These are phyloP conservation scores for Diacronema lutheri DNA, from an alignment of 78 protist species.

Conservation along the genomic window DNA sequence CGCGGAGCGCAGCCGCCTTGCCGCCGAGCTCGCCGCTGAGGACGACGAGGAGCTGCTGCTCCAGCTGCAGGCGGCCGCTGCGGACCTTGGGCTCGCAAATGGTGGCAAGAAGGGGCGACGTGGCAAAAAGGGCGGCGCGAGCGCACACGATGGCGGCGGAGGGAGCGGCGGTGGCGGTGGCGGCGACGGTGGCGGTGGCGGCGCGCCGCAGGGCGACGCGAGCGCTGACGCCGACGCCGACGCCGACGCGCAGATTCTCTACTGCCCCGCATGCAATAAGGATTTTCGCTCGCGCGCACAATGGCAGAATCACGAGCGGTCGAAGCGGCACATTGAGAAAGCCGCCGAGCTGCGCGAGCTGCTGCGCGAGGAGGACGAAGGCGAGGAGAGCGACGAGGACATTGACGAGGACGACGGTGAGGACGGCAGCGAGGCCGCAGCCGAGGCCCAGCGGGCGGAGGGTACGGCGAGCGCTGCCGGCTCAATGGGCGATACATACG, in stretches of 20 bases:
- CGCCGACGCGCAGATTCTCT: neutral
- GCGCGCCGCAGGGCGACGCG: too few relatives aligned
- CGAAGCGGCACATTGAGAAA: constrained; percentile 51
- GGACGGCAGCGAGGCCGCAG: too few relatives aligned
- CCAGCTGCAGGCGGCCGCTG: constrained; percentile 3
- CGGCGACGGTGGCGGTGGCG: neutral
- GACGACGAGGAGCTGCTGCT: constrained; percentile 25
- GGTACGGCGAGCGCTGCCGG: neutral
- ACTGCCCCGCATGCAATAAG: constrained; percentile 67
- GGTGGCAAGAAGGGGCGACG: constrained; percentile 35
- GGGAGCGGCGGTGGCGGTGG: neutral
- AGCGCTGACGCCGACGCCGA: neutral
- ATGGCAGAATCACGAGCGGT: constrained; percentile 57
- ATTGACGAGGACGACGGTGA: too few relatives aligned
- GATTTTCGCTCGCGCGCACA: constrained; percentile 35
- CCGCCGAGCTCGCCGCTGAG: neutral
- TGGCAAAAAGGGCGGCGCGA: neutral
- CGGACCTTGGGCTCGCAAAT: neutral
- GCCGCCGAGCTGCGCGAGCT: neutral
- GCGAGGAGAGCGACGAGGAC: neutral
- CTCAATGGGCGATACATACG: neutral
- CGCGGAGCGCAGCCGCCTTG: neutral
- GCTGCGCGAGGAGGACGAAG: neutral
- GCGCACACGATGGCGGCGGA: neutral
- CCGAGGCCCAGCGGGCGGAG: neutral